phyloP scores from a whole-genome alignment of 371 early-diverging fungal species.

The Syncephalastrum contaminatum region DNA sequence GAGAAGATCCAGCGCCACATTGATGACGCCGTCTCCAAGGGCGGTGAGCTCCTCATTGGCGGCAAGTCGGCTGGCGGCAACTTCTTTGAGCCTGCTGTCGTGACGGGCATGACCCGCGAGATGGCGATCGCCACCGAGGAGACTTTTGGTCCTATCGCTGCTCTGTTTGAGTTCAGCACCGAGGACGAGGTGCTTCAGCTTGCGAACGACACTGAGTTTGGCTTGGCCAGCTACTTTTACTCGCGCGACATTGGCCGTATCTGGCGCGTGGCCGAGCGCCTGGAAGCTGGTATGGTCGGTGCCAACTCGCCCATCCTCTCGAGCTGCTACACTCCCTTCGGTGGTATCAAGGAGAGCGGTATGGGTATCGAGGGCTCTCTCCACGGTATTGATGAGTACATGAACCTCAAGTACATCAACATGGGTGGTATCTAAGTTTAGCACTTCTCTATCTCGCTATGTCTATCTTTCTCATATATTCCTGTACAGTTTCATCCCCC shows the following conservation, averaged over 20 bases:
- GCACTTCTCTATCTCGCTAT: neutral
- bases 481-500: neutral
- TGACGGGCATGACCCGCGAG: slow-evolving; percentile 56
- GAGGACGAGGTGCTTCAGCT: slow-evolving; percentile 72
- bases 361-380: slow-evolving; percentile 77
- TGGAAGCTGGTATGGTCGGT: slow-evolving; percentile 92
- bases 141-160: slow-evolving; percentile 82
- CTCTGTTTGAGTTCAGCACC: slow-evolving; percentile 61
- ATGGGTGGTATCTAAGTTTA: slow-evolving; percentile 33
- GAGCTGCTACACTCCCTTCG: slow-evolving; percentile 71
- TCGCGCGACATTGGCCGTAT: slow-evolving; percentile 71
- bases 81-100: slow-evolving; percentile 75
- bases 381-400: slow-evolving; percentile 68
- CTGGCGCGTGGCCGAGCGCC: slow-evolving; percentile 77
- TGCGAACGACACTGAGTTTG: slow-evolving; percentile 76
- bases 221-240: slow-evolving; percentile 86
- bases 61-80: slow-evolving; percentile 59
- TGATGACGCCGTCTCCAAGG: slow-evolving; percentile 67
- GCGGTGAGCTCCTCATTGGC: slow-evolving; percentile 62
- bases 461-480: neutral
- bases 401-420: slow-evolving; percentile 61
- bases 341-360: slow-evolving; percentile 84
- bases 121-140: slow-evolving; percentile 71
- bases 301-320: slow-evolving; percentile 77
- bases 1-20: slow-evolving; percentile 72